phyloP scores from a whole-genome alignment of 192 early-diverging fungal genomes.

The Thamnidium elegans region DNA sequence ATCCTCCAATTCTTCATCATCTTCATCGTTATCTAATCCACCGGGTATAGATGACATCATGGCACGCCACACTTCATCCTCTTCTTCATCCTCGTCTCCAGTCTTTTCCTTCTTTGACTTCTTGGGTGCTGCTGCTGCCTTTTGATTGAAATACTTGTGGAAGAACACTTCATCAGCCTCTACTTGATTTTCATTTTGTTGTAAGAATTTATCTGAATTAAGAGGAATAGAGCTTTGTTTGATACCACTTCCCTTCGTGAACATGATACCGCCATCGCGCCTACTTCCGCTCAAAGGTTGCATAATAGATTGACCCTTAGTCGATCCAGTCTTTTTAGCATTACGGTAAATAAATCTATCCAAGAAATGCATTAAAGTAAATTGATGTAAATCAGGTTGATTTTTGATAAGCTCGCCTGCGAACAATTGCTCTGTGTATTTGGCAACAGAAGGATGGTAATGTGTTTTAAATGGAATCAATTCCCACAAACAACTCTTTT shows the following conservation, averaged over 20 bases:
- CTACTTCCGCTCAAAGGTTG: conserved; percentile 56
- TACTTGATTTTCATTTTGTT: conserved; percentile 56
- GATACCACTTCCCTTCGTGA: conserved; percentile 60
- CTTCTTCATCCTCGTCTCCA: conserved; percentile 57
- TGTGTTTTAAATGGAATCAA: conserved; percentile 70
- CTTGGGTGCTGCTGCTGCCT: conserved; percentile 34
- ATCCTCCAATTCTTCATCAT: conserved; percentile 49
- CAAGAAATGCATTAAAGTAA: conserved; percentile 89
- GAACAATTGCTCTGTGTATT: conserved; percentile 75
- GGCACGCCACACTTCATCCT: conserved; percentile 88
- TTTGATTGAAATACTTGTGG: conserved; percentile 72
- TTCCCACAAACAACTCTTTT: conserved; percentile 89
- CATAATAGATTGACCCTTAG: conserved; percentile 64
- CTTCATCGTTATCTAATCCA: conserved; percentile 52
- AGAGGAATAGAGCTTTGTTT: conserved; percentile 47
- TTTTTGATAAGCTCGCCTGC: conserved; percentile 62
- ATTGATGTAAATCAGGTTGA: conserved; percentile 81
- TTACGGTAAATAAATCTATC: conserved; percentile 95
- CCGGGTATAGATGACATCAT: conserved; percentile 74
- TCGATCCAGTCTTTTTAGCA: conserved; percentile 69
- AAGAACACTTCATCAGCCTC: conserved; percentile 80
- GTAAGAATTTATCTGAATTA: conserved; percentile 61
- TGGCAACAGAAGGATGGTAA: conserved; percentile 90
- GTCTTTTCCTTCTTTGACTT: conserved; percentile 28
- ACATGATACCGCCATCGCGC: conserved; percentile 54